Evolutionary conservation across 805 yeast genomes (phyloP), one percentile per base, ranked within the genome.

Genomic region (Torulaspora delbrueckii): DNA sequence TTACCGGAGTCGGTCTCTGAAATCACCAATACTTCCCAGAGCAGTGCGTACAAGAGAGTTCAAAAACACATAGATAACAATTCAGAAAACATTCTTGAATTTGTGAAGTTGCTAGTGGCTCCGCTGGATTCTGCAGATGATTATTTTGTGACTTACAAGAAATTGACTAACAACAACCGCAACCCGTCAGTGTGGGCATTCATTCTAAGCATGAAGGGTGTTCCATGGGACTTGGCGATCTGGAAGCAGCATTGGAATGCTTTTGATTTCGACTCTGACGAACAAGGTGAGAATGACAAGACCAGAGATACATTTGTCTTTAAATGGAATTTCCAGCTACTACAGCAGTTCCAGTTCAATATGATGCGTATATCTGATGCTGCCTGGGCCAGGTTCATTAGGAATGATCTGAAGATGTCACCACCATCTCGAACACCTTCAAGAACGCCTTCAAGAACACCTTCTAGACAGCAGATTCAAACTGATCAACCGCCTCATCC

Each of bases 51-150:
- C 22, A 62, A 59, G 42, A 59, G 67, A 35, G 54, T 58, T 7
- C 48, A 50, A 31, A 60, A 53, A 24, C 67, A 62, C 40, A 50
- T 58, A 8, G 62, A 57, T 22, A 37, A 46, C 3, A 59, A 58
- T 40, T 34, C 58, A 23, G 56, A 52, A 5, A 47, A 40, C 34
- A 23, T 62, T 10, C 34, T 48, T 9, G 47, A 42, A 13, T 59
- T 65, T 38, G 30, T 57, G 23, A 63, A 60, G 43, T 25, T 65
- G 19, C 40, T 65, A 13, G 59, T 61, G 12, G 55, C 57, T 1
- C 66, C 67, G 10, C 41, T 71, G 1, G 62, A 58, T 14, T 68
- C 79, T 10, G 79, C 81, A 3, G 74, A 74, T 46, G 69, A 75
- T 18, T 72, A 71, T 24, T 64, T 58, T 34, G 70, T 65, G 24